Conservation (phyloP, 106 monocot genomes). For the Cymbidium sinense region DNA sequence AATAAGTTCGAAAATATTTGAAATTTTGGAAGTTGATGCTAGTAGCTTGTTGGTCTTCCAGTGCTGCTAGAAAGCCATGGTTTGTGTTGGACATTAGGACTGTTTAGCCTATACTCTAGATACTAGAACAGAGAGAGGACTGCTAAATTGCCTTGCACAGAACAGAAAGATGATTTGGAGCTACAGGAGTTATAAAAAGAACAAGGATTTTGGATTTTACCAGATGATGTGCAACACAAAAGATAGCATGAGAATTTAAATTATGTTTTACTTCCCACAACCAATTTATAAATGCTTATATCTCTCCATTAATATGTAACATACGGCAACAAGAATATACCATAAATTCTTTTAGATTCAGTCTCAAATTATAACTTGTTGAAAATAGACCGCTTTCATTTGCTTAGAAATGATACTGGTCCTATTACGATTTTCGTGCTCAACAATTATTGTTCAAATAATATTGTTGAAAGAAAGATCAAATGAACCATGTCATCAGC, state of each 20-base stretch:
- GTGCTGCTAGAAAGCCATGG: background rate
- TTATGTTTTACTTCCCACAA: background rate
- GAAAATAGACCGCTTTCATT: too few species aligned
- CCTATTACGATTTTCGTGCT: too few species aligned
- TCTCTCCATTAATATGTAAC: background rate
- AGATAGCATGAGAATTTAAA: background rate
- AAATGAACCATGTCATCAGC: too few species aligned
- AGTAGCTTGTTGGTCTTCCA: background rate
- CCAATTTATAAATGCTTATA: background rate
- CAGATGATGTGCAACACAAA: background rate
- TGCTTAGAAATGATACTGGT: too few species aligned
- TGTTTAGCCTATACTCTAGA: background rate
- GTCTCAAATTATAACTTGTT: too few species aligned
- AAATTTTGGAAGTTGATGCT: background rate
- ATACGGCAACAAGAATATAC: too few species aligned
- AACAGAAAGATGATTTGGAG: background rate
- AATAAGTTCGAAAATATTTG: background rate
- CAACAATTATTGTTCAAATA: too few species aligned
- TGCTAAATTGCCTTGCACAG: too few species aligned
- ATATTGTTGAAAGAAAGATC: too few species aligned
- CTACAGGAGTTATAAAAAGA: background rate
- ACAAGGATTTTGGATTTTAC: background rate
- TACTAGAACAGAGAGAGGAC: background rate
- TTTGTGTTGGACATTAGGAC: background rate
- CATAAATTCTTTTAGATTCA: too few species aligned